Percentiles rank a stretch among this genome's conserved stretches.
phyloP scores from a whole-genome alignment of 257 asterid genomes.

The Sherardia arvensis region DNA sequence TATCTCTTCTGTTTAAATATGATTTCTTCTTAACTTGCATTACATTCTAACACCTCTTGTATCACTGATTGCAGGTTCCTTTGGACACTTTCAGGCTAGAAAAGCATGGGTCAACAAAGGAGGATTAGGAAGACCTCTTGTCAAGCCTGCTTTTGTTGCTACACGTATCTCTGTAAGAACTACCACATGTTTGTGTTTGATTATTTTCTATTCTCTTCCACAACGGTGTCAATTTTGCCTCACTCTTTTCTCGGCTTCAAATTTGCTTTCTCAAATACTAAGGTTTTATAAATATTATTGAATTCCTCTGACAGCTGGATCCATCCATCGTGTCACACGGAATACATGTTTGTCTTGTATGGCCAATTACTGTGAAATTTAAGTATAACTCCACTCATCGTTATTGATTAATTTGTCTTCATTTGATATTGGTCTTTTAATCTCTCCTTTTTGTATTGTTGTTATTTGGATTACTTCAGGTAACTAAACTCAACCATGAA shows the following conservation, averaged over 20 bases:
- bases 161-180: conserved; percentile 85
- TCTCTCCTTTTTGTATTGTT: background rate
- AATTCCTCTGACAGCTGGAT: background rate
- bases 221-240: background rate
- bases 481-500: conserved; percentile 84
- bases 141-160: conserved; percentile 93
- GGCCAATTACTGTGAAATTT: background rate
- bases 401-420: background rate
- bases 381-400: background rate
- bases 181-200: background rate
- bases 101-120: conserved; percentile 94
- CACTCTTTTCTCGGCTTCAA: background rate
- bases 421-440: background rate
- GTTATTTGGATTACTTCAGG: conserved; percentile 39
- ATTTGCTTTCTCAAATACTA: background rate
- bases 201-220: background rate
- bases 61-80: conserved; percentile 52
- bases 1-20: background rate
- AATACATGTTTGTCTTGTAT: background rate
- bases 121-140: conserved; percentile 56
- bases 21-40: background rate
- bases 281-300: background rate
- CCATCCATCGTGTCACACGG: background rate
- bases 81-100: conserved; percentile 98
- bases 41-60: background rate